phyloP scores from a whole-genome alignment of 441 rosid species.

The Jatropha podagrica region DNA sequence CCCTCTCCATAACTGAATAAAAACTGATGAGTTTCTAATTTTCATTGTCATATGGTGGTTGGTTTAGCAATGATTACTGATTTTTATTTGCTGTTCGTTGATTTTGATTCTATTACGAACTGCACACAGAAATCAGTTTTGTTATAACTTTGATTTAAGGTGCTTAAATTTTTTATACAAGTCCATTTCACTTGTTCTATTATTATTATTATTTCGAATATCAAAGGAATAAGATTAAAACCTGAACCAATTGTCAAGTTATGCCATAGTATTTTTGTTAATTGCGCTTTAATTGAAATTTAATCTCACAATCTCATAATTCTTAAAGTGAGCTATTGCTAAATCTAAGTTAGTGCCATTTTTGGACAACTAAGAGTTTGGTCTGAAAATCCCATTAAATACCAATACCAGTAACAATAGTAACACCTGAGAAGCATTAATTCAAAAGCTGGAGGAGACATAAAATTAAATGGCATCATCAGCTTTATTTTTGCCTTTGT shows the following conservation, averaged over 20 bases:
- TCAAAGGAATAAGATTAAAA: no score
- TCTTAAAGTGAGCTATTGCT: no score
- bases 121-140: neutral
- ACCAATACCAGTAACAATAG: neutral
- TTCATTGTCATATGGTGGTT: neutral
- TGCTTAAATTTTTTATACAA: no score
- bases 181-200: no score
- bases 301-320: no score
- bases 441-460: conserved; percentile 14
- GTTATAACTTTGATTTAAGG: neutral
- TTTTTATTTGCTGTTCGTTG: neutral
- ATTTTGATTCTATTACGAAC: neutral
- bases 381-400: neutral
- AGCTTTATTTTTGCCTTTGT: conserved; percentile 8
- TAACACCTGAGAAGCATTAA: conserved; percentile 5
- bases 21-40: neutral
- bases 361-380: neutral
- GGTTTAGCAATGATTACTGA: neutral
- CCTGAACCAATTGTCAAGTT: no score
- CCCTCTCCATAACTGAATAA: conserved; percentile 22
- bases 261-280: no score
- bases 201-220: no score
- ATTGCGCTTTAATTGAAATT: no score
- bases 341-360: neutral
- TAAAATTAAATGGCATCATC: conserved; percentile 7